Evolutionary conservation across 768 basidiomycete genomes (phyloP).

Genomic region (Panaeolus papilionaceus): DNA sequence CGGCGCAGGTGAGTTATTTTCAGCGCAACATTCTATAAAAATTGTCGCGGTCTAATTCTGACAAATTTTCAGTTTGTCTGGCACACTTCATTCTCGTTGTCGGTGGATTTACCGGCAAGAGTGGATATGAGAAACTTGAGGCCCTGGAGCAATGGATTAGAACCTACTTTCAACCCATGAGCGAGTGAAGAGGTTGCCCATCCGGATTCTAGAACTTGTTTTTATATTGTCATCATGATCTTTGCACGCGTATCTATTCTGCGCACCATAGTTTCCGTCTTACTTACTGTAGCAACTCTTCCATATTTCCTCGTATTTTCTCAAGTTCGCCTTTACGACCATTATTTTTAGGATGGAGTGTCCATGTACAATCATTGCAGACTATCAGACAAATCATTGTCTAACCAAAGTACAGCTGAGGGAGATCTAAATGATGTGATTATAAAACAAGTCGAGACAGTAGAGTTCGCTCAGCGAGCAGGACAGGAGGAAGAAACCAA

Average conservation of each 20-base stretch:
- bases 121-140: slow-evolving; percentile 52
- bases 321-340: not conserved
- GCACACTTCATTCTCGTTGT: slow-evolving; percentile 55
- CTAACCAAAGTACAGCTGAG: slow-evolving; percentile 21
- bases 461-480: slow-evolving; percentile 21
- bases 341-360: slow-evolving; percentile 5
- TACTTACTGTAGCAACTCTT: slow-evolving; percentile 1
- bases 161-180: slow-evolving; percentile 21
- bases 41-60: slow-evolving; percentile 25
- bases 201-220: not conserved
- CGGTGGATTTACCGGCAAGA: slow-evolving; percentile 51
- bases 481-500: slow-evolving; percentile 1
- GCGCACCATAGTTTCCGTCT: not conserved
- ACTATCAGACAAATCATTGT: slow-evolving; percentile 17
- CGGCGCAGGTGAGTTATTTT: slow-evolving; percentile 36
- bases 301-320: not conserved
- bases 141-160: slow-evolving; percentile 46
- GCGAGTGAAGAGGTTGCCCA: slow-evolving; percentile 1
- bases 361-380: slow-evolving; percentile 14
- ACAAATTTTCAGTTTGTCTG: slow-evolving; percentile 42
- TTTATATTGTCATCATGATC: slow-evolving; percentile 1
- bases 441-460: slow-evolving; percentile 12
- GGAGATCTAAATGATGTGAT: slow-evolving; percentile 14
- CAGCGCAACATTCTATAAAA: not conserved
- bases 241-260: slow-evolving; percentile 15